Percentiles rank a stretch among this genome's conserved stretches.
Conservation (phyloP, 1,139 yeast species). For the Pichia sp. region DNA sequence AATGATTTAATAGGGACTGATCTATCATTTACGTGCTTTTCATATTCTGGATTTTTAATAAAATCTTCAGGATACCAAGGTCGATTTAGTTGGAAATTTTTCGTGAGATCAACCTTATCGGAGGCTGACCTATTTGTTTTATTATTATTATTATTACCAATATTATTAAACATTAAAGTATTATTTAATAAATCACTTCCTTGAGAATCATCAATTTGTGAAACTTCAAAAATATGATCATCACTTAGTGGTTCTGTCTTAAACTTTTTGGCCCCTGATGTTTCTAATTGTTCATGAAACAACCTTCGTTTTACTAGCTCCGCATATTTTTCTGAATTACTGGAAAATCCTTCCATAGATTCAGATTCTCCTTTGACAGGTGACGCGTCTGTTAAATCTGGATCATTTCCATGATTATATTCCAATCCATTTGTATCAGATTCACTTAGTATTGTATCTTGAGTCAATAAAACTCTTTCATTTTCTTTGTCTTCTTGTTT, state of each 20-base stretch:
- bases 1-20: background rate
- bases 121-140: too few species aligned
- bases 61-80: conserved; percentile 30
- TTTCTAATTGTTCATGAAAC: background rate
- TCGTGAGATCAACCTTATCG: conserved; percentile 15
- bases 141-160: too few species aligned
- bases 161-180: background rate
- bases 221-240: background rate
- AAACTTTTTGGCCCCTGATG: background rate
- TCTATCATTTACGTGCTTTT: conserved; percentile 4
- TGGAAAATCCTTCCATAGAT: background rate
- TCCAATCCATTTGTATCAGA: background rate
- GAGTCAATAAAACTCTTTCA: background rate
- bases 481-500: background rate
- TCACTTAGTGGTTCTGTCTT: background rate
- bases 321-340: background rate
- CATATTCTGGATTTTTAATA: conserved; percentile 20
- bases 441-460: conserved; percentile 4
- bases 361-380: conserved; percentile 3
- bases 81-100: conserved; percentile 19
- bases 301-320: background rate
- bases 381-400: conserved; percentile 9
- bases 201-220: conserved; percentile 10
- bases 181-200: background rate
- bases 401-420: background rate